Evolutionary conservation across 2,329 filamentous ascomycete genomes (phyloP).

Genomic region (Fusarium poae): DNA sequence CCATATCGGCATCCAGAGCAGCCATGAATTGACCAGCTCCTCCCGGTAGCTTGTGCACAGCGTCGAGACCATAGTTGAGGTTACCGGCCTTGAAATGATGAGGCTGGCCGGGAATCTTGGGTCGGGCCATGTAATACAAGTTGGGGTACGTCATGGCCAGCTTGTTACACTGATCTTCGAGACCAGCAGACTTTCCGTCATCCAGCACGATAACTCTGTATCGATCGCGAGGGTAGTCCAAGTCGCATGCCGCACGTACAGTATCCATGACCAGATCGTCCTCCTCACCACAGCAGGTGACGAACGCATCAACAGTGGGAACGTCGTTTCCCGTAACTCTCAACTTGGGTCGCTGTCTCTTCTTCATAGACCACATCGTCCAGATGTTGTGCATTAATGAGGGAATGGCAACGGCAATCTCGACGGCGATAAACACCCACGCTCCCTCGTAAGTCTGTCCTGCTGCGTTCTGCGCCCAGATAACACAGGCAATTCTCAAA

Average conservation of each 20-base stretch:
- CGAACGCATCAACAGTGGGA: constrained; percentile 68
- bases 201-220: constrained; percentile 69
- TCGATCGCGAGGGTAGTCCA: constrained; percentile 66
- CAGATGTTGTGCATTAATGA: constrained; percentile 69
- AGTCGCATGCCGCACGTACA: constrained; percentile 64
- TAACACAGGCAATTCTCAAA: constrained; percentile 65
- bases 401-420: constrained; percentile 66
- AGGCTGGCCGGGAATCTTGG: constrained; percentile 62
- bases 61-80: constrained; percentile 70
- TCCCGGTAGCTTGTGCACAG: constrained; percentile 63
- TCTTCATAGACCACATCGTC: constrained; percentile 69
- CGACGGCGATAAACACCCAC: constrained; percentile 69
- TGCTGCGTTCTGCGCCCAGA: constrained; percentile 62
- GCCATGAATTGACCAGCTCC: constrained; percentile 71
- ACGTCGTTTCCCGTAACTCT: constrained; percentile 62
- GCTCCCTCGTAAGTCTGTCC: constrained; percentile 61
- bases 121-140: constrained; percentile 65
- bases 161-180: constrained; percentile 57
- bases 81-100: constrained; percentile 75
- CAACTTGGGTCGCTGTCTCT: constrained; percentile 66
- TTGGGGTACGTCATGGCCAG: constrained; percentile 60
- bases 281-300: constrained; percentile 70
- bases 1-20: constrained; percentile 76
- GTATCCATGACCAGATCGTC: constrained; percentile 69
- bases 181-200: constrained; percentile 62